Percentiles rank a stretch among this genome's conserved stretches.
phyloP scores from a whole-genome alignment of 2,329 filamentous ascomycete genomes.

The Pestalotiopsis sp. region DNA sequence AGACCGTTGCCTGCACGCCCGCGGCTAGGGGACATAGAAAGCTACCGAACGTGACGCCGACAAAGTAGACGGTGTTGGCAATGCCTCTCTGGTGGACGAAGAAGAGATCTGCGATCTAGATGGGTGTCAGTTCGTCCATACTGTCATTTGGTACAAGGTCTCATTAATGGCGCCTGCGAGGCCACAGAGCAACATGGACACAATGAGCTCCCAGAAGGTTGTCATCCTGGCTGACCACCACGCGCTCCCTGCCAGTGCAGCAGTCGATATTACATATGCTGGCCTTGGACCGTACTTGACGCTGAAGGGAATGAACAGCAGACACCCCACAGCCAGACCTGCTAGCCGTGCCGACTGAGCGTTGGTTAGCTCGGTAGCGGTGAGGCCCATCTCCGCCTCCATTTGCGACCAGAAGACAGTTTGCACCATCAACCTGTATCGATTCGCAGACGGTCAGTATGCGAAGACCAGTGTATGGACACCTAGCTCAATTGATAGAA shows the following conservation, averaged over 20 bases:
- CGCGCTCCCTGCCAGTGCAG: conserved; percentile 21
- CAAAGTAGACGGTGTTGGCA: conserved; percentile 33
- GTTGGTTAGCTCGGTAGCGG: conserved; percentile 24
- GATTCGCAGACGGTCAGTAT: too few species aligned
- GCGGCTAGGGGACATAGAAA: conserved; percentile 33
- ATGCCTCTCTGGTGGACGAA: conserved; percentile 32
- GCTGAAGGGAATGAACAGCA: conserved; percentile 34
- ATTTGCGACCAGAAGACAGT: conserved; percentile 34
- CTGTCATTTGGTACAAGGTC: conserved; percentile 38
- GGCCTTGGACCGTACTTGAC: conserved; percentile 35
- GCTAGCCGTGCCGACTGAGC: conserved; percentile 28
- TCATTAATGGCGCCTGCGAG: conserved; percentile 40
- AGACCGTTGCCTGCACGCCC: conserved; percentile 23
- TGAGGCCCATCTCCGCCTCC: conserved; percentile 28
- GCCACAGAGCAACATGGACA: conserved; percentile 28
- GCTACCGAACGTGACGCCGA: conserved; percentile 29
- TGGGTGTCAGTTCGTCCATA: not conserved
- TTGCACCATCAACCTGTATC: conserved; percentile 22
- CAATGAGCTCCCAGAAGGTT: conserved; percentile 22
- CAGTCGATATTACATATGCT: conserved; percentile 27
- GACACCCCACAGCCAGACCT: conserved; percentile 32
- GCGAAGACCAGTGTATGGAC: too few species aligned
- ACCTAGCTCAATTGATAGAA: not conserved
- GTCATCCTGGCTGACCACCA: conserved; percentile 25
- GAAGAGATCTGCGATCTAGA: conserved; percentile 32